Conservation (phyloP, 1,284 basidiomycete species). For the Polyporus tsugae region DNA sequence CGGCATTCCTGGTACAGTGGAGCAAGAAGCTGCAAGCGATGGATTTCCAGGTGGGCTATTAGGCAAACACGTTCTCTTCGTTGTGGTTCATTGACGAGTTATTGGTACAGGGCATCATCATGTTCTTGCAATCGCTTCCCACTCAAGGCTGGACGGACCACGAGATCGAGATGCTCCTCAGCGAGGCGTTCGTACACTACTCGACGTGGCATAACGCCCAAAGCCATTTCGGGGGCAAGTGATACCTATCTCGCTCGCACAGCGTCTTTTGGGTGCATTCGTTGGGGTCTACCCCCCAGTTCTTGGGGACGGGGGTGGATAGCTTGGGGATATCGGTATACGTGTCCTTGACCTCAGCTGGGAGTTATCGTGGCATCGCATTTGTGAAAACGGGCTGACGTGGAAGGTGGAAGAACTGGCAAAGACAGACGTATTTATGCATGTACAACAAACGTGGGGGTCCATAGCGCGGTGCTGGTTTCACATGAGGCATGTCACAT, state of each 20-base stretch:
- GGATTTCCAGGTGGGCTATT: slow-evolving; percentile 88
- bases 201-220: slow-evolving; percentile 95
- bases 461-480: background rate
- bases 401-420: background rate
- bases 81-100: background rate
- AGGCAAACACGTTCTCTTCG: background rate
- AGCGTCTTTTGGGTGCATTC: background rate
- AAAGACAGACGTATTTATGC: slow-evolving; percentile 29
- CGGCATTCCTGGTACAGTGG: slow-evolving; percentile 93
- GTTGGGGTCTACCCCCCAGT: background rate
- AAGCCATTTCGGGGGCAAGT: slow-evolving; percentile 76
- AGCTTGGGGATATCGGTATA: background rate
- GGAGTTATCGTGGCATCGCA: background rate
- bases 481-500: slow-evolving; percentile 2
- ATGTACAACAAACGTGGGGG: slow-evolving; percentile 17
- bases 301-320: background rate
- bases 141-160: slow-evolving; percentile 96
- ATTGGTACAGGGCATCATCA: slow-evolving; percentile 87
- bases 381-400: background rate
- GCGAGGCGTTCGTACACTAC: slow-evolving; percentile 95
- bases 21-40: slow-evolving; percentile 89
- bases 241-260: slow-evolving; percentile 12
- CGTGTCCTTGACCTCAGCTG: background rate
- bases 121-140: slow-evolving; percentile 97
- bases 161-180: slow-evolving; percentile 94